Evolutionary conservation across 1,284 basidiomycete genomes (phyloP).

Genomic region (Cutaneotrichosporon cavernicola): DNA sequence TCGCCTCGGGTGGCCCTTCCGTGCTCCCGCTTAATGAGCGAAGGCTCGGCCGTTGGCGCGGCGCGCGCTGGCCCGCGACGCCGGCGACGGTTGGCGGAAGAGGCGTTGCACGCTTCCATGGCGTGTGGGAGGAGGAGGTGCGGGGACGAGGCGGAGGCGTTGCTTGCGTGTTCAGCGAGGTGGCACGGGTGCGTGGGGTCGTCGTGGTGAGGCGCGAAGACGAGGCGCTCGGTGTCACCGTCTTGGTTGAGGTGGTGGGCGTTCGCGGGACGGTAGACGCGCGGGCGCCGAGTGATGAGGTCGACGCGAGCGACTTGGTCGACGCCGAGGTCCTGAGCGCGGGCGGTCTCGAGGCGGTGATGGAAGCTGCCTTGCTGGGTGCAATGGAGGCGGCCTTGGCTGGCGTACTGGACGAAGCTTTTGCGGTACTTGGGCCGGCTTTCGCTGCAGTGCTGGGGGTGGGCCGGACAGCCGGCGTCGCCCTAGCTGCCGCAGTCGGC

Average conservation of each 20-base stretch:
- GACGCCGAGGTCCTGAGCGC: slow-evolving; percentile 9
- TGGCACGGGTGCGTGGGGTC: slow-evolving; percentile 12
- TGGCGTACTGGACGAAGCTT: slow-evolving; percentile 6
- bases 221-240: background rate
- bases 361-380: too few relatives aligned
- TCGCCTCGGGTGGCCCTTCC: slow-evolving; percentile 35
- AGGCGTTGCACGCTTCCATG: slow-evolving; percentile 29
- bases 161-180: slow-evolving; percentile 14
- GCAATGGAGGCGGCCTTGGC: slow-evolving; percentile 4
- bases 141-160: slow-evolving; percentile 18
- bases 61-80: slow-evolving; percentile 9
- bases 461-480: background rate
- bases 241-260: slow-evolving; percentile 6
- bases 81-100: slow-evolving; percentile 23
- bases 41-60: slow-evolving; percentile 17
- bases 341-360: background rate
- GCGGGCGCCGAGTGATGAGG: slow-evolving; percentile 7
- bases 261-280: slow-evolving; percentile 9
- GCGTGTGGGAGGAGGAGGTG: slow-evolving; percentile 16
- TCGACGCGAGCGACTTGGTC: slow-evolving; percentile 12
- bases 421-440: background rate
- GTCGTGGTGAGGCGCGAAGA: background rate
- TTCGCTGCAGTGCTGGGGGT: background rate
- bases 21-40: slow-evolving; percentile 39
- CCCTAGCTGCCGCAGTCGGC: background rate